phyloP scores from a whole-genome alignment of 768 basidiomycete species.

The Termitomyces sp. region DNA sequence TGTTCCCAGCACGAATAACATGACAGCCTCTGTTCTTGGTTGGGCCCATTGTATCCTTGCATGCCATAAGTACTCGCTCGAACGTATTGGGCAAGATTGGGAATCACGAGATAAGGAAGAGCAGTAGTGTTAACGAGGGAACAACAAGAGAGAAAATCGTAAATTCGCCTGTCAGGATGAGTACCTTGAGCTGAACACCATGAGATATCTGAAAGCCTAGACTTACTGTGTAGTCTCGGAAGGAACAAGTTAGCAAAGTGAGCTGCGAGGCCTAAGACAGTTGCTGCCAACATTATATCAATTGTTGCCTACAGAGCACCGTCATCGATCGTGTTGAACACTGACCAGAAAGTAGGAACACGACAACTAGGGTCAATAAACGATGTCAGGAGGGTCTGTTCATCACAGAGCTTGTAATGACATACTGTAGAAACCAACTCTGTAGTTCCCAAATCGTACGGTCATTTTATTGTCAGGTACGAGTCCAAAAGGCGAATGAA shows the following conservation, averaged over 20 bases:
- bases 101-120: conserved; percentile 54
- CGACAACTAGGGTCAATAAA: conserved; percentile 25
- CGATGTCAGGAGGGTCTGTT: neutral
- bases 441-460: conserved; percentile 52
- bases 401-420: neutral
- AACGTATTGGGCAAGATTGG: neutral
- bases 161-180: conserved; percentile 49
- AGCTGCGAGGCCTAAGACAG: conserved; percentile 63
- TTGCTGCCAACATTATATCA: conserved; percentile 21
- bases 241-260: conserved; percentile 67
- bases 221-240: conserved; percentile 58
- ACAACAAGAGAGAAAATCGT: conserved; percentile 64
- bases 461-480: conserved; percentile 40
- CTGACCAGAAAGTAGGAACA: conserved; percentile 41
- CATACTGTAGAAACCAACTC: conserved; percentile 48
- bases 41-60: conserved; percentile 64
- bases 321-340: neutral
- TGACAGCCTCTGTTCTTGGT: conserved; percentile 55
- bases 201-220: neutral
- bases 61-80: conserved; percentile 2
- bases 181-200: conserved; percentile 1
- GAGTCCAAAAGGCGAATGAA: neutral
- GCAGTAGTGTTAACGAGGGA: conserved; percentile 59
- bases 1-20: conserved; percentile 48
- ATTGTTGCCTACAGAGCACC: neutral